These are phyloP conservation scores for Stemphylium lycopersici DNA, from an alignment of 2,329 filamentous ascomycete genomes.

Conservation along the genomic window DNA sequence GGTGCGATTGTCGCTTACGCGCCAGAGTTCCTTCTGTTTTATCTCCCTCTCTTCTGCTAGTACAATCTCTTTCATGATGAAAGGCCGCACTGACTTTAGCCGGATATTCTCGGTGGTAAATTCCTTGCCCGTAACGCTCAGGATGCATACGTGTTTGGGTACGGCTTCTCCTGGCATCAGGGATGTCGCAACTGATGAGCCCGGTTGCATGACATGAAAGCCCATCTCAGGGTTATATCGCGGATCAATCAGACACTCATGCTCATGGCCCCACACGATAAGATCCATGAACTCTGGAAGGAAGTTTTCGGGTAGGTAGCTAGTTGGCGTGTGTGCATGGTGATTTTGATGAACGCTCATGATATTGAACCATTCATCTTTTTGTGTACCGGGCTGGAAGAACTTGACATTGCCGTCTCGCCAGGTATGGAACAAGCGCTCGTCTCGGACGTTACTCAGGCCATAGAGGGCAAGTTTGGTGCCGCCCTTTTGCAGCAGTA, in stretches of 20 bases:
- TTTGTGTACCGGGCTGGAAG: slow-evolving; percentile 80
- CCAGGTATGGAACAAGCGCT: slow-evolving; percentile 92
- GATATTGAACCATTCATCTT: slow-evolving; percentile 92
- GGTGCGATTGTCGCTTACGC: slow-evolving; percentile 80
- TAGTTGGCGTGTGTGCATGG: slow-evolving; percentile 85
- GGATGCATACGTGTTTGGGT: slow-evolving; percentile 85
- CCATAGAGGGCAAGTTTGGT: slow-evolving; percentile 95
- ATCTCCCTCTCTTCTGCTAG: slow-evolving; percentile 78
- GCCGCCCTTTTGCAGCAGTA: slow-evolving; percentile 88
- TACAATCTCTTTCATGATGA: slow-evolving; percentile 82
- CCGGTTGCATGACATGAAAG: slow-evolving; percentile 96
- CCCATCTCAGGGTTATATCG: slow-evolving; percentile 81
- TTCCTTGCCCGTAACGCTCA: slow-evolving; percentile 81
- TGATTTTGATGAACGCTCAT: slow-evolving; percentile 97
- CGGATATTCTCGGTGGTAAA: slow-evolving; percentile 82
- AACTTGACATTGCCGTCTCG: slow-evolving; percentile 93
- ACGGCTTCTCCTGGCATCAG: slow-evolving; percentile 88
- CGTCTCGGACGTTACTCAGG: slow-evolving; percentile 93
- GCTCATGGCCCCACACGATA: slow-evolving; percentile 96
- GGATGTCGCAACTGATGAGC: slow-evolving; percentile 94
- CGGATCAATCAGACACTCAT: slow-evolving; percentile 92
- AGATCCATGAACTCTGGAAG: slow-evolving; percentile 90
- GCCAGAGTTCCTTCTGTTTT: slow-evolving; percentile 75
- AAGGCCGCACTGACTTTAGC: slow-evolving; percentile 87
- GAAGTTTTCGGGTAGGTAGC: slow-evolving; percentile 93